phyloP scores from a whole-genome alignment of 1,284 basidiomycete species.

The Cutaneotrichosporon cyanovorans region DNA sequence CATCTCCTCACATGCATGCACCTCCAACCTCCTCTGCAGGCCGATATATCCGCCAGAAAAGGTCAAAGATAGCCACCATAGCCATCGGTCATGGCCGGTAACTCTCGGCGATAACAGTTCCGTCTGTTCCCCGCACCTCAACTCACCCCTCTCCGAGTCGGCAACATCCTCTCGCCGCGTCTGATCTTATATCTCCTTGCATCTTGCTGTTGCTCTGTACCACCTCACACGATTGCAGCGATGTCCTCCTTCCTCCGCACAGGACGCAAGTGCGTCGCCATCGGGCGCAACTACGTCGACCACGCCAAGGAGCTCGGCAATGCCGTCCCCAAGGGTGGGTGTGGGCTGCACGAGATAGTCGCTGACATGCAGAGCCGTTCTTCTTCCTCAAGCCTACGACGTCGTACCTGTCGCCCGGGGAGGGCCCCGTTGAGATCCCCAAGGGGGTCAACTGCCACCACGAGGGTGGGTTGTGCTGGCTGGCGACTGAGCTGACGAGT shows the following conservation, averaged over 20 bases:
- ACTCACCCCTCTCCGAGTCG: too few relatives aligned
- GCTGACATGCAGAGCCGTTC: slow-evolving; percentile 64
- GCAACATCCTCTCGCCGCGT: too few relatives aligned
- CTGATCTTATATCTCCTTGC: too few relatives aligned
- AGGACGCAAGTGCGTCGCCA: slow-evolving; percentile 69
- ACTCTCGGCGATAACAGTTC: too few relatives aligned
- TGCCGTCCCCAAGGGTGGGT: slow-evolving; percentile 60
- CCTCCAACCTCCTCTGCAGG: too few relatives aligned
- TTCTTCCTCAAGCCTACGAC: slow-evolving; percentile 97
- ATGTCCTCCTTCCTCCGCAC: slow-evolving; percentile 42
- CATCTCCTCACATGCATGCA: too few relatives aligned
- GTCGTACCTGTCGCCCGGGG: slow-evolving; percentile 69
- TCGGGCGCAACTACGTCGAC: slow-evolving; percentile 60
- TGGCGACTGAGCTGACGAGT: slow-evolving; percentile 1
- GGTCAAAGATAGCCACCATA: too few relatives aligned
- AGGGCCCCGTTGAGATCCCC: slow-evolving; percentile 71
- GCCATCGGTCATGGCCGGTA: too few relatives aligned
- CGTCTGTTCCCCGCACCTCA: too few relatives aligned
- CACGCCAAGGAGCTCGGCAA: slow-evolving; percentile 91
- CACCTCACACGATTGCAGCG: slow-evolving; percentile 1
- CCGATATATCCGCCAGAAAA: too few relatives aligned
- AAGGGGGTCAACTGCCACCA: slow-evolving; percentile 76
- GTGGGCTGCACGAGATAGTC: not conserved
- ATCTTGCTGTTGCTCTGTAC: not conserved
- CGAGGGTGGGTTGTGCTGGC: slow-evolving; percentile 59